Evolutionary conservation across 352 stramenopile genomes (phyloP), one percentile per base, ranked within the genome.

Genomic region (Phytophthora sansomeana): DNA sequence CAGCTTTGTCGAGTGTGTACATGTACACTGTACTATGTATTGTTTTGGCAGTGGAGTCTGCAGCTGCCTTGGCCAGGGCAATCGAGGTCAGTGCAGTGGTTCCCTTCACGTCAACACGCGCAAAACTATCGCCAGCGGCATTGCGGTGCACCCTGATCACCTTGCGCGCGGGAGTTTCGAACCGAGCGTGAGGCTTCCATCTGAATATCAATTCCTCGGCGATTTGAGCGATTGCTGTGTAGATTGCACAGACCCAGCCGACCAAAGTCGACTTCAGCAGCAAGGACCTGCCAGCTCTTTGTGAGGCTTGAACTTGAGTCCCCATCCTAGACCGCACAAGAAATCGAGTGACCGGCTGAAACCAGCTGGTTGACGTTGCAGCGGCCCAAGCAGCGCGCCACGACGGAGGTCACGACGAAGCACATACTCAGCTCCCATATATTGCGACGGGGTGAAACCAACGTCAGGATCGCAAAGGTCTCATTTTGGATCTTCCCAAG

Each of bases 341-440:
- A 33, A 55, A 51, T 43, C 41, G 26, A 42, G 17, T n/a, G n/a
- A n/a, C n/a, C n/a, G n/a, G n/a, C n/a, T n/a, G n/a, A n/a, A 49
- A 63, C 53, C 62, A 69, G 62, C 54, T 69, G 62, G 36, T 69
- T 69, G 62, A 69, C 29, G 35, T 68, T 63, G 42, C 43, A 54
- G 58, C 38, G 13, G 46, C n/a, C 58, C 58, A 66, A 66, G 51
- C 38, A 62, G 60, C n/a, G 43, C n/a, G n/a, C 30, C 5, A 38
- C 44, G 61, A 58, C 43, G 54, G 62, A 64, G 58, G 62, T 50
- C 61, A 8, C 24, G 49, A 5, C 13, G 6, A n/a, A 9, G 1
- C 16, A 3, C 28, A 56, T 49, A 32, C 29, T 21, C 5, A 39
- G 8, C 5, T 13, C 4, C 29, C 52, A 49, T 52, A n/a, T 14